Evolutionary conservation across 257 asterid genomes (phyloP), one percentile per base, ranked within the genome.

Genomic region (Apocynum venetum): DNA sequence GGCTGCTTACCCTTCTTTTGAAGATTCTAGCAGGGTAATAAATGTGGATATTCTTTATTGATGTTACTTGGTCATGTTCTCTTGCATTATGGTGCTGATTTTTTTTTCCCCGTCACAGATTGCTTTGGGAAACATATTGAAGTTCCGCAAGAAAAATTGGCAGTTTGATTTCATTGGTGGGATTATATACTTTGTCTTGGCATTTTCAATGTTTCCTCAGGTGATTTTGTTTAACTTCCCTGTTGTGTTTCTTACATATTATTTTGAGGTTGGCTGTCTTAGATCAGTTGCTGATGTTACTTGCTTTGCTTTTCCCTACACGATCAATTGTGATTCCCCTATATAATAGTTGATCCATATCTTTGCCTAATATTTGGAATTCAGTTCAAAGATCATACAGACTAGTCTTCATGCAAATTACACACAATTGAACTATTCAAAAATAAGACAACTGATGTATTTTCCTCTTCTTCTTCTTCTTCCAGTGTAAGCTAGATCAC

Each of bases 91-190:
- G 38, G 3, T 44, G 40, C 52, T n/a, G 6, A 68, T 76, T 31
- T 20, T n/a, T 7, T 76, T 31, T 20, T n/a, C 13, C 3, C 14
- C 13, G 31, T n/a, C 82, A 88, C 97, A 96, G 98, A 96, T 96
- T 90, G 99, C 99, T 77, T 85, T 96, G 77, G 99, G 98, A 51
- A 96, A 96, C 84, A 96, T 96, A 80, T 82, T 96, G 92, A 96
- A 96, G 89, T 96, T 96, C 61, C 92, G 99, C 72, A 96, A 96
- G 96, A 96, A 96, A 82, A 96, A 96, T 81, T 96, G 99, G 99
- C 98, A 93, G 89, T 96, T 96, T 78, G 98, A 96, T 87, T 83
- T 91, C 80, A 90, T 96, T 65, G 99, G 98, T 67, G 99, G 98
- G 78, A 83, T 96, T 77, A 93, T 96, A 85, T 96, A 91, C 85